A percentile compares a stretch with the other conserved stretches of the same genome.
These are phyloP conservation scores for Torulaspora gathmanii DNA, from an alignment of 805 yeast species.

Conservation along the genomic window DNA sequence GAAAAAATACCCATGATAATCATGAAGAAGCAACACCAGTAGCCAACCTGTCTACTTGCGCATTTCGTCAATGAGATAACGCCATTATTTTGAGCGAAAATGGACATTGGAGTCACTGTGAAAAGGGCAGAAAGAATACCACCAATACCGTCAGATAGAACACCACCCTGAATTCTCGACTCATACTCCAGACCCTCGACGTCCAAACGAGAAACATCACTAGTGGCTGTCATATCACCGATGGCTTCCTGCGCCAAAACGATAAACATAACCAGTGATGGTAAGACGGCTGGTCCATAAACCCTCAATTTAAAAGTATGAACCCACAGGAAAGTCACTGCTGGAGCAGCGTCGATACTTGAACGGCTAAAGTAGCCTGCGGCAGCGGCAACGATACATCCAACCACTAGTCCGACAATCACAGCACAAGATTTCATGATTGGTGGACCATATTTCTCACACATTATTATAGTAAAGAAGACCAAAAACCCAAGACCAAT, in stretches of 20 bases:
- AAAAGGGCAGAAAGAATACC: slow-evolving; percentile 71
- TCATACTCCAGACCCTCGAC: slow-evolving; percentile 81
- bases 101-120: slow-evolving; percentile 85
- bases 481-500: slow-evolving; percentile 86
- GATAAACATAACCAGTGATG: slow-evolving; percentile 76
- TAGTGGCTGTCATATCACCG: slow-evolving; percentile 92
- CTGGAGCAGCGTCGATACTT: slow-evolving; percentile 66
- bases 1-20: slow-evolving; percentile 83
- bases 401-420: slow-evolving; percentile 74
- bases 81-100: slow-evolving; percentile 95
- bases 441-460: slow-evolving; percentile 89
- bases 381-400: slow-evolving; percentile 91
- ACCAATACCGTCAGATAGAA: slow-evolving; percentile 81
- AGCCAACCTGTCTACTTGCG: slow-evolving; percentile 78
- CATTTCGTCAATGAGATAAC: slow-evolving; percentile 89
- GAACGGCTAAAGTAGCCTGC: slow-evolving; percentile 68
- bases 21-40: slow-evolving; percentile 75
- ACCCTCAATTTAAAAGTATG: slow-evolving; percentile 71
- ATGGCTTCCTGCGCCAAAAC: slow-evolving; percentile 88
- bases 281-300: slow-evolving; percentile 82
- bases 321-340: slow-evolving; percentile 81
- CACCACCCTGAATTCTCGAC: slow-evolving; percentile 87
- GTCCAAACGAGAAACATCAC: slow-evolving; percentile 81
- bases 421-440: slow-evolving; percentile 94
- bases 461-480: slow-evolving; percentile 62